These are phyloP conservation scores for Bondarzewia mesenterica DNA, from an alignment of 1,284 basidiomycete species.

Conservation along the genomic window DNA sequence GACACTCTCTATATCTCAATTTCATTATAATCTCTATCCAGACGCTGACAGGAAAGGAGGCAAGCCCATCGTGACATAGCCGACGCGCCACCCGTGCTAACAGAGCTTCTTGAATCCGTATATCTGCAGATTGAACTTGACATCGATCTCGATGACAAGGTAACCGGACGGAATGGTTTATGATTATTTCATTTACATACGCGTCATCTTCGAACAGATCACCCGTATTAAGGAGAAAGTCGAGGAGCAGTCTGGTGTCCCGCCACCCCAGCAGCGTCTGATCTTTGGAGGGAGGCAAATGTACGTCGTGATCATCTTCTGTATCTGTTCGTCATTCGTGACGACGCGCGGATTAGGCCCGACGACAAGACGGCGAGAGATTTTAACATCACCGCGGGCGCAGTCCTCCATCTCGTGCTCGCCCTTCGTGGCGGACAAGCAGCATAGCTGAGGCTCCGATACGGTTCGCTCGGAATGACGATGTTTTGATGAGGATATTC, in stretches of 20 bases:
- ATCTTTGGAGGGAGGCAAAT: conserved; percentile 95
- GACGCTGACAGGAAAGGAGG: conserved; percentile 93
- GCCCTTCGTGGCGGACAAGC: conserved; percentile 76
- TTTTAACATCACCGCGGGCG: conserved; percentile 74
- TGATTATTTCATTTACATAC: not conserved
- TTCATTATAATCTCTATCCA: conserved; percentile 22
- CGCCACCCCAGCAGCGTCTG: conserved; percentile 92
- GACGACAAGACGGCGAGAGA: conserved; percentile 88
- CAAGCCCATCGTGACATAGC: conserved; percentile 21
- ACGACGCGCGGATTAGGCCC: conserved; percentile 30
- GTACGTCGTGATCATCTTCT: conserved; percentile 51
- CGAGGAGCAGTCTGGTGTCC: conserved; percentile 98
- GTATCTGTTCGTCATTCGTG: not conserved
- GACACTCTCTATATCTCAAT: not conserved
- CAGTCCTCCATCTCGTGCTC: conserved; percentile 87
- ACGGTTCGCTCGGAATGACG: not conserved
- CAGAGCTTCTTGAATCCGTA: not conserved
- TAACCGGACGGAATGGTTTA: conserved; percentile 25
- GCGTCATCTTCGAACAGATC: conserved; percentile 46
- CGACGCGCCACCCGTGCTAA: conserved; percentile 14
- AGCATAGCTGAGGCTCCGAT: not conserved
- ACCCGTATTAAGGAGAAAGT: conserved; percentile 96
- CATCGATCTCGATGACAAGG: conserved; percentile 89
- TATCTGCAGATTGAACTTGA: conserved; percentile 82
- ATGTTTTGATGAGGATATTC: conserved; percentile 3